These are phyloP conservation scores for Daldinia loculata DNA, from an alignment of 495 filamentous ascomycete genomes.

Conservation along the genomic window DNA sequence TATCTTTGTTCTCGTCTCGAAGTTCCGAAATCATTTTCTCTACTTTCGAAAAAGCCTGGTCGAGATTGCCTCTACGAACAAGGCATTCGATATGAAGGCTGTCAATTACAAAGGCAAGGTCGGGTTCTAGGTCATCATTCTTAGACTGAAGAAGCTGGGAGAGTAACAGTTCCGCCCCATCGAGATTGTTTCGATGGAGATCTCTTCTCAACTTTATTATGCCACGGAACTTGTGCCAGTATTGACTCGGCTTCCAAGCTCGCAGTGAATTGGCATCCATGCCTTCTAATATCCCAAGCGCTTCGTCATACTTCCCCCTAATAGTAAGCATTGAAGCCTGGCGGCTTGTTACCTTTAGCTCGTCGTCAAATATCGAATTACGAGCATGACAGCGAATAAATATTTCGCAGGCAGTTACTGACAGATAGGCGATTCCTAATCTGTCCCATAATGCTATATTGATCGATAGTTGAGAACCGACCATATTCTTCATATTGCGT, in stretches of 20 bases:
- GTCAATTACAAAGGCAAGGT: constrained; percentile 74
- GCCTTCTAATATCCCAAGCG: constrained; percentile 68
- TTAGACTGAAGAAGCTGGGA: constrained; percentile 63
- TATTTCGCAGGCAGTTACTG: constrained; percentile 74
- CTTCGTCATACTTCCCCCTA: constrained; percentile 75
- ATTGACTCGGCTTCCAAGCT: constrained; percentile 79
- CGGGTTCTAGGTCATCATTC: constrained; percentile 65
- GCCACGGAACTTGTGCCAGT: constrained; percentile 77
- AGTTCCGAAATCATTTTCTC: constrained; percentile 72
- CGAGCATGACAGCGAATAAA: constrained; percentile 77
- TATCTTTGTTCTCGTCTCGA: constrained; percentile 75
- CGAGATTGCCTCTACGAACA: constrained; percentile 68
- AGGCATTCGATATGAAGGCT: constrained; percentile 76
- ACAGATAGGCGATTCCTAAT: constrained; percentile 73
- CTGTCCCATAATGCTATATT: constrained; percentile 77
- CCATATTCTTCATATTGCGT: constrained; percentile 73
- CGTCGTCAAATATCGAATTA: constrained; percentile 76
- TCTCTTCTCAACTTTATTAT: constrained; percentile 75
- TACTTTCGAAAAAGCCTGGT: constrained; percentile 70
- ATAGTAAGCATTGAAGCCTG: constrained; percentile 57
- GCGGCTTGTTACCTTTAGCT: constrained; percentile 66
- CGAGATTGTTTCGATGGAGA: constrained; percentile 74
- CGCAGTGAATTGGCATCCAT: constrained; percentile 72
- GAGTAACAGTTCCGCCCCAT: constrained; percentile 72
- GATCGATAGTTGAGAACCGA: constrained; percentile 76